Evolutionary conservation across 1,284 basidiomycete species (phyloP), one percentile per base, ranked within the genome.

Genomic region (Pseudozyma tsukubaensis): DNA sequence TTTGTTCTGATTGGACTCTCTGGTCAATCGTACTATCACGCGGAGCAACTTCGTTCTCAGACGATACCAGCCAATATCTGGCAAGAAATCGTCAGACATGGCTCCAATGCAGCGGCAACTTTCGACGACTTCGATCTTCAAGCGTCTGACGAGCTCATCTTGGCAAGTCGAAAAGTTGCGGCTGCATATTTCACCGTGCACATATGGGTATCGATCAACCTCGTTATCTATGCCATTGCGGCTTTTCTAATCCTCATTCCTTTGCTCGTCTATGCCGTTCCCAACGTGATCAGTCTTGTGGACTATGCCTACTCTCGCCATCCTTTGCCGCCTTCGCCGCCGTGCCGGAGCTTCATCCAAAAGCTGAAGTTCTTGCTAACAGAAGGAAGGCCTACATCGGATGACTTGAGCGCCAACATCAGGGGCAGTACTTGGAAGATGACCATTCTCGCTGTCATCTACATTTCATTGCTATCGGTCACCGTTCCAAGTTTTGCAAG

Each of bases 371-470:
- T 35, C 21, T 32, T 62, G 18, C 19, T 53, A n/a, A 54, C 37
- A 11, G 36, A 32, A 13, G 53, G 53, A 16, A 52, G 32, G 35
- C 42, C 50, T 6, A 53, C 11, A 12, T 24, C 50, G 8, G 12
- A 34, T 10, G n/a, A 35, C 40, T 14, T 21, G 10, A 35, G 13
- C 8, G 18, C 42, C 4, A 16, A 43, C 10, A 4, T 24, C 9
- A 18, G 8, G 40, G 21, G n/a, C 13, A 57, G 5, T n/a, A 52
- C 54, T 0, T 63, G 61, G 54, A 57, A 52, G 29, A 56, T 63
- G 53, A 47, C 54, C 7, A 7, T 63, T 8, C 43, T 64, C 13
- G 50, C 57, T 24, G 13, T 40, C 13, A 10, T 24, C 24, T 59
- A 59, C 18, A 34, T 59, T 21, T 11, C 10, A 18, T 4, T 59